Evolutionary conservation across 495 filamentous ascomycete species (phyloP), one percentile per base, ranked within the genome.

Genomic region (Talaromyces wortmannii): DNA sequence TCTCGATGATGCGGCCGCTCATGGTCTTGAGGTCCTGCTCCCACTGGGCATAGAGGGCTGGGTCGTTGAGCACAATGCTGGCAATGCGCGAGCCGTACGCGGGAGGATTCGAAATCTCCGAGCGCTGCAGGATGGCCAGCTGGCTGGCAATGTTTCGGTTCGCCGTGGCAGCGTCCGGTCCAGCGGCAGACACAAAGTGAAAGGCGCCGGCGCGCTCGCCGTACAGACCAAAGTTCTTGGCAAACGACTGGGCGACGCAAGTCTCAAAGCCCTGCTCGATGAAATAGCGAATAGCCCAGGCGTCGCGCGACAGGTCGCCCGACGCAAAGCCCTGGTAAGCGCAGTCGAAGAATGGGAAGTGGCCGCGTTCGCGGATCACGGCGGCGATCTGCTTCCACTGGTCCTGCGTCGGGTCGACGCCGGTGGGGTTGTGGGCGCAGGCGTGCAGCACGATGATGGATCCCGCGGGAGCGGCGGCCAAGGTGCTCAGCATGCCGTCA

Each of bases 241-340:
- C 92, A 68, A 96, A 99, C 18, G 88, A 92, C 77, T 99, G 92
- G 5, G 94, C 95, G 53, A 97, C 82, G 63, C 91, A 88, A 32
- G 97, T 81, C 79, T 99, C 94, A 76, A 97, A 97, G 45, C 94
- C 95, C 68, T 95, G 83, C 62, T 90, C 84, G 65, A 97, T 77
- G 65, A 99, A 99, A 76, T 96, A 88, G 40, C 89, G 87, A 61
- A 99, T 84, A 31, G 92, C 90, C 81, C 88, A 91, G 48, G 89
- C 89, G 67, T 99, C 94, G 40, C 84, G 81, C 53, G 75, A 75
- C 7, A 99, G 83, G 66, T 95, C 84, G 45, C 94, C 94, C 7
- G 92, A 96, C 0, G 94, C 95, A 70, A 99, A 99, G 48, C 94
- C 94, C 68, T 99, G 94, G 77, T 99, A 99, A 45, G 94, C 94